A percentile compares a stretch with the other conserved stretches of the same genome.
Evolutionary conservation across 169 alveolate genomes (phyloP).

Genomic region (Cardiosporidium cionae): DNA sequence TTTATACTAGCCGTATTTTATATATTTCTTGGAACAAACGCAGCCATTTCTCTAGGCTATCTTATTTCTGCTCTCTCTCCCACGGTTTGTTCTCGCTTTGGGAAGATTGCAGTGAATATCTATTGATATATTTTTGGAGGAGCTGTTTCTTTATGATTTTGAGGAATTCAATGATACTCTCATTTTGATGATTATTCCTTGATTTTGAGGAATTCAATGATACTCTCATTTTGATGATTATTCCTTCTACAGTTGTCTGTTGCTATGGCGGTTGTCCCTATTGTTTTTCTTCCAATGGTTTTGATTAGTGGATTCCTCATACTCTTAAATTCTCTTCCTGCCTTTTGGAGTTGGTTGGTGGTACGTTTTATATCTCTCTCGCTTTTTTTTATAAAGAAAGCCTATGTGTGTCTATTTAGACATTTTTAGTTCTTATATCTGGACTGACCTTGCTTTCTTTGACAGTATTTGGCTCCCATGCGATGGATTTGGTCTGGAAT

Average conservation of each 20-base stretch:
- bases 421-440: neutral
- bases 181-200: neutral
- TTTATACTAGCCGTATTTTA: slow-evolving; percentile 22
- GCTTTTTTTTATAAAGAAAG: neutral
- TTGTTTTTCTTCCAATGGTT: slow-evolving; percentile 27
- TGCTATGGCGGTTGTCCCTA: slow-evolving; percentile 25
- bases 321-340: slow-evolving; percentile 18
- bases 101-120: neutral
- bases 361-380: neutral
- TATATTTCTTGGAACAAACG: slow-evolving; percentile 22
- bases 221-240: neutral
- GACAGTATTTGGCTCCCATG: slow-evolving; percentile 34
- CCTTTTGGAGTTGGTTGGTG: slow-evolving; percentile 36
- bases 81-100: neutral
- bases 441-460: neutral
- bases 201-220: neutral
- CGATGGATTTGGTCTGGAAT: slow-evolving; percentile 41
- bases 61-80: slow-evolving; percentile 24
- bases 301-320: slow-evolving; percentile 31
- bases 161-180: neutral
- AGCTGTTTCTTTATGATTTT: too few species aligned
- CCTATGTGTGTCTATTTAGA: neutral
- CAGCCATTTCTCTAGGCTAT: slow-evolving; percentile 34
- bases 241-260: slow-evolving; percentile 12
- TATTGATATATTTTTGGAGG: too few species aligned